These are phyloP conservation scores for Candida odintsovae DNA, from an alignment of 805 yeast genomes.

Conservation along the genomic window DNA sequence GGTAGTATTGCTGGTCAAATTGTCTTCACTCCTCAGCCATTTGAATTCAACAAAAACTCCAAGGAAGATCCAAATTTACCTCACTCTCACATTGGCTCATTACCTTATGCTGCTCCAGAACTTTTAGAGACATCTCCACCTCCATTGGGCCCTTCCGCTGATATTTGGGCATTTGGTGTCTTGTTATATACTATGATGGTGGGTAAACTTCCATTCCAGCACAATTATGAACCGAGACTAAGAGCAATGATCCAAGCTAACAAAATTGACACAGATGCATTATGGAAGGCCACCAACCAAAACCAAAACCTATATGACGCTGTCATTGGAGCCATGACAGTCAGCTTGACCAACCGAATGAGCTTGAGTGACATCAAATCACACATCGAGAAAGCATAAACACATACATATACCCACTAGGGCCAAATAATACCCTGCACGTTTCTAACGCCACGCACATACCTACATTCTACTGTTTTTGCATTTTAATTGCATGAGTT, in stretches of 20 bases:
- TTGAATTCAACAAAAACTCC: slow-evolving; percentile 8
- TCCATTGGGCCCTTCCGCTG: slow-evolving; percentile 60
- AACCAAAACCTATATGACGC: slow-evolving; percentile 26
- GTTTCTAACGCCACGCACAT: not conserved
- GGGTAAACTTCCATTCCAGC: slow-evolving; percentile 78
- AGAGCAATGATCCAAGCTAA: slow-evolving; percentile 68
- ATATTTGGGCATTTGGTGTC: slow-evolving; percentile 90
- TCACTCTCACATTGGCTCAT: slow-evolving; percentile 74
- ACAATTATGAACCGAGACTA: slow-evolving; percentile 75
- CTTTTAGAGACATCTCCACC: slow-evolving; percentile 58
- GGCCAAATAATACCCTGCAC: not conserved
- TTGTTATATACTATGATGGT: slow-evolving; percentile 64
- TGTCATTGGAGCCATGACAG: slow-evolving; percentile 48
- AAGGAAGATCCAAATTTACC: slow-evolving; percentile 29
- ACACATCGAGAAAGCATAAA: not conserved
- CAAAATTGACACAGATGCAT: slow-evolving; percentile 43
- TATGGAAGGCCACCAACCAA: slow-evolving; percentile 36
- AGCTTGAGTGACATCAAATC: slow-evolving; percentile 30
- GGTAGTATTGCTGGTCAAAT: not conserved
- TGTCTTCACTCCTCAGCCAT: slow-evolving; percentile 13
- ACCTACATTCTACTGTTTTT: not conserved
- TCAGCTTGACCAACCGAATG: slow-evolving; percentile 47
- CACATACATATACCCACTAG: not conserved
- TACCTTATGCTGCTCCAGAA: slow-evolving; percentile 93
- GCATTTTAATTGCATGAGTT: not conserved